Evolutionary conservation across 2,329 filamentous ascomycete genomes (phyloP), one percentile per base, ranked within the genome.

Genomic region (Myriosclerotinia duriaeana): DNA sequence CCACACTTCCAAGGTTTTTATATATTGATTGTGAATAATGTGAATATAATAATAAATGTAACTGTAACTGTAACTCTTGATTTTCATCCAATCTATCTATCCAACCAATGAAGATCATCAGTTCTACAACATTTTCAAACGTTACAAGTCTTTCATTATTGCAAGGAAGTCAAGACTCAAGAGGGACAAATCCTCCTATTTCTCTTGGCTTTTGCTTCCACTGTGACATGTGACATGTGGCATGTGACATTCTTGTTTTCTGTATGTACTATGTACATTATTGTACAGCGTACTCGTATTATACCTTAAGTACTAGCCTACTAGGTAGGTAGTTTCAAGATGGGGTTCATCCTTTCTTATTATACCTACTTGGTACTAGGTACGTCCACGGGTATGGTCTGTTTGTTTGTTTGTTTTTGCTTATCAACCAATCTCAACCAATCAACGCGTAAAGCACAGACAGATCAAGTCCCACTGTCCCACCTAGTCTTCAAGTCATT

Each of bases 371-470:
- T 34, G 6, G 30, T 34, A 34, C 30, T 34, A 34, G 6, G n/a
- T n/a, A n/a, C n/a, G n/a, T n/a, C n/a, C n/a, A n/a, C n/a, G n/a
- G n/a, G 40, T 42, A 42, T 42, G 12, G 12, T 42, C 11, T 40
- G 44, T 3, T 48, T n/a, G 46, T 50, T 50, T 50, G 8, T 50
- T 50, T 50, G 15, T 22, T 48, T 48, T 48, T 36, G 30, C 56
- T 48, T 36, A 60, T 60, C 56, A 60, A 36, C 30, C 15, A 48
- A 22, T 20, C 5, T 17, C 1, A 3, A 17, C 56, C 42, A 60
- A 60, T 60, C n/a, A 36, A 60, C 56, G 30, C 56, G 56, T 60
- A 36, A 22, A 60, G 56, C 56, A 60, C 20, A 22, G 42, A 59
- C 11, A 1, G 36, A 38, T 38, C 20, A 40, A 14, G 12, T 42